Conservation (phyloP, 2,329 filamentous ascomycete genomes). For the Cercospora sp. region DNA sequence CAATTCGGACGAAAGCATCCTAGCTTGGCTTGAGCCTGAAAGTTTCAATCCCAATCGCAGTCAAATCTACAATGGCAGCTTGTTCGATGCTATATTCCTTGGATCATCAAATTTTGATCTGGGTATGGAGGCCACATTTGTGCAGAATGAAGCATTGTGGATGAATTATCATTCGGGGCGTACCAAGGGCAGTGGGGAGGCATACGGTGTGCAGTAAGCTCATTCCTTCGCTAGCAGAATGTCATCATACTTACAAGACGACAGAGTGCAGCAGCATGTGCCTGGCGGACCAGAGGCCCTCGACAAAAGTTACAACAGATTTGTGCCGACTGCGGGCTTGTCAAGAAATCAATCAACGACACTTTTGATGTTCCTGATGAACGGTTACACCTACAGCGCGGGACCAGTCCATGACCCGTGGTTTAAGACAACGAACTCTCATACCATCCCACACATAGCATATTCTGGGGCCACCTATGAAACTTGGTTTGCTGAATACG, state of each 20-base stretch:
- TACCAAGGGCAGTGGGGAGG: slow-evolving; percentile 10
- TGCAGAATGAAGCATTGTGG: slow-evolving; percentile 10
- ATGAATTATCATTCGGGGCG: slow-evolving; percentile 4
- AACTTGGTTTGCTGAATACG: slow-evolving; percentile 9
- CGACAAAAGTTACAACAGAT: not conserved
- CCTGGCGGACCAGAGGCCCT: slow-evolving; percentile 1
- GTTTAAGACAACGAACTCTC: slow-evolving; percentile 6
- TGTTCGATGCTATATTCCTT: slow-evolving; percentile 9
- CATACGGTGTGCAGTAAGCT: slow-evolving; percentile 3
- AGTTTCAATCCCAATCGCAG: not conserved
- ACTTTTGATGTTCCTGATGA: slow-evolving; percentile 8
- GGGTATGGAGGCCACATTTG: slow-evolving; percentile 4
- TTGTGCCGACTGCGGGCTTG: not conserved
- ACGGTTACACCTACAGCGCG: slow-evolving; percentile 10
- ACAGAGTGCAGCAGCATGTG: slow-evolving; percentile 8
- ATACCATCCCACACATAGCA: not conserved
- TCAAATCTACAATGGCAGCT: slow-evolving; percentile 8
- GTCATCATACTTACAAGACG: not conserved
- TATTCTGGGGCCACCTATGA: not conserved
- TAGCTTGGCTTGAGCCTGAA: slow-evolving; percentile 4
- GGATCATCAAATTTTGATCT: slow-evolving; percentile 1
- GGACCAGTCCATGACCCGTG: slow-evolving; percentile 1
- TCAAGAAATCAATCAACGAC: slow-evolving; percentile 1
- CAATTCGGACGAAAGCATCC: not conserved
- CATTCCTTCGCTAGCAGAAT: not conserved